A percentile compares a stretch with the other conserved stretches of the same genome.
Evolutionary conservation across 2,329 filamentous ascomycete genomes (phyloP).

Genomic region (Pyricularia pennisetigena): DNA sequence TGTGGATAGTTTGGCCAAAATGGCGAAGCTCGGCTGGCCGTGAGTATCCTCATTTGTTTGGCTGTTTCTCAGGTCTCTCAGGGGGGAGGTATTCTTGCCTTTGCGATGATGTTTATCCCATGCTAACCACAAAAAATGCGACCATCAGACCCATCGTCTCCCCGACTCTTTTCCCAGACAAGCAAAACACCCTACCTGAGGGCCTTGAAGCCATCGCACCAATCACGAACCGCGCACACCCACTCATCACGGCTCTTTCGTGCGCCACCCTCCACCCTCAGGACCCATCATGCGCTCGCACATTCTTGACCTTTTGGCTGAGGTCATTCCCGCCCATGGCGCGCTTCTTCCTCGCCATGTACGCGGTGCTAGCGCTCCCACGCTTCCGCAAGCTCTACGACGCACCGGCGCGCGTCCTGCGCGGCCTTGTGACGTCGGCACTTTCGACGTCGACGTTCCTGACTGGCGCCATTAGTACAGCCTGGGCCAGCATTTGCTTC

Average conservation of each 20-base stretch:
- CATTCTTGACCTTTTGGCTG: slow-evolving; percentile 81
- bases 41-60: slow-evolving; percentile 31
- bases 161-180: slow-evolving; percentile 74
- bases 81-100: background rate
- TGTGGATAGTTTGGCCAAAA: slow-evolving; percentile 70
- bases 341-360: slow-evolving; percentile 68
- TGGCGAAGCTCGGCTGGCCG: slow-evolving; percentile 79
- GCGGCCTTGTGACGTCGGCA: slow-evolving; percentile 55
- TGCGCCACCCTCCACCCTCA: slow-evolving; percentile 84
- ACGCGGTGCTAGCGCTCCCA: slow-evolving; percentile 61
- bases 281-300: slow-evolving; percentile 80
- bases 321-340: slow-evolving; percentile 70
- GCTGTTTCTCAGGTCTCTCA: background rate
- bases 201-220: slow-evolving; percentile 62
- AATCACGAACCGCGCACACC: slow-evolving; percentile 76
- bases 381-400: slow-evolving; percentile 59
- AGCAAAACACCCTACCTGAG: slow-evolving; percentile 50
- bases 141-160: slow-evolving; percentile 61
- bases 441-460: slow-evolving; percentile 69
- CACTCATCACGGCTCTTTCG: slow-evolving; percentile 72
- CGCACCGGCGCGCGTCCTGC: slow-evolving; percentile 57
- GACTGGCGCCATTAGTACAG: slow-evolving; percentile 73
- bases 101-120: background rate
- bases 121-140: slow-evolving; percentile 11
- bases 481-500: slow-evolving; percentile 84